A percentile compares a stretch with the other conserved stretches of the same genome.
phyloP scores from a whole-genome alignment of 106 monocot genomes.

The Platanthera zijinensis region DNA sequence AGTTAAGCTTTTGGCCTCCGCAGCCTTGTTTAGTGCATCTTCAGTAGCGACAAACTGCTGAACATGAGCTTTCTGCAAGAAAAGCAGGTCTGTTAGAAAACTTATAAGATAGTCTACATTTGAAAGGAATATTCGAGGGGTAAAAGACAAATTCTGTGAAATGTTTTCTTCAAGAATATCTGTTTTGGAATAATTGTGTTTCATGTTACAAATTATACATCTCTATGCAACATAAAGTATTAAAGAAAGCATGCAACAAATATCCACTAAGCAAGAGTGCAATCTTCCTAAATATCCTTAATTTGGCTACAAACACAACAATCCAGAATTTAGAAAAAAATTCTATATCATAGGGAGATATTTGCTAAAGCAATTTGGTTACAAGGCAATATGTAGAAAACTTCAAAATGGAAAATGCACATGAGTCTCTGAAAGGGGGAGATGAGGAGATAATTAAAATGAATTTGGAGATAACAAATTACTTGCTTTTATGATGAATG shows the following conservation, averaged over 20 bases:
- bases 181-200: background rate
- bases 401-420: too few species aligned
- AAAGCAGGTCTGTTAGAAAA: constrained; percentile 3
- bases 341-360: too few species aligned
- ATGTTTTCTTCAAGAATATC: background rate
- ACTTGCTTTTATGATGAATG: too few species aligned
- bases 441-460: too few species aligned
- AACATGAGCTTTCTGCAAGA: constrained; percentile 88
- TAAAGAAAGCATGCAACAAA: background rate
- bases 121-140: background rate
- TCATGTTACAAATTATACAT: background rate
- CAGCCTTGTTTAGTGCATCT: constrained; percentile 94
- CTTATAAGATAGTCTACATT: background rate
- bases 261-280: background rate
- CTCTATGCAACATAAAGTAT: background rate
- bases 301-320: too few species aligned
- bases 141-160: background rate
- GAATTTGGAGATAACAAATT: too few species aligned
- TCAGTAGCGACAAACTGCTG: constrained; percentile 97
- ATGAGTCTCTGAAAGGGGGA: too few species aligned
- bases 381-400: too few species aligned
- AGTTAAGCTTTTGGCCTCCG: constrained; percentile 74
- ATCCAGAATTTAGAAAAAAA: too few species aligned
- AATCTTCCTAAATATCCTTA: background rate
- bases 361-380: too few species aligned